Evolutionary conservation across 129 eudicot genomes (phyloP).

Genomic region (Artemisia tridentata): DNA sequence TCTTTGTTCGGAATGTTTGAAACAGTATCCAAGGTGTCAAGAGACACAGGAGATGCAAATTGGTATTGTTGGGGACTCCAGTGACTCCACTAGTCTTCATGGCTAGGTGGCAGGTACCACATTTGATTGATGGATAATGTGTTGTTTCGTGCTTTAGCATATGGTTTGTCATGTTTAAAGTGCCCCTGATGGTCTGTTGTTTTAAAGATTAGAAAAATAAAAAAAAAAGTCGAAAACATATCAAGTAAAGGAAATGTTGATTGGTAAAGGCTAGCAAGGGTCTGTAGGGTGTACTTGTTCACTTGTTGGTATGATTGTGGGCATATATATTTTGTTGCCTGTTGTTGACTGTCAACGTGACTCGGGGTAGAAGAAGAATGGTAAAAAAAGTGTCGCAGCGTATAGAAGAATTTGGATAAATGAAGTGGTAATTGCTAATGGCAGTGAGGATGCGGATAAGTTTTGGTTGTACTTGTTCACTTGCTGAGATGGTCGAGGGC

Average conservation of each 20-base stretch:
- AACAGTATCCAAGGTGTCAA: slow-evolving; percentile 34
- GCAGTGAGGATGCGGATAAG: not conserved
- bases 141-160: not conserved
- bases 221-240: not conserved
- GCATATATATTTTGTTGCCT: too few species aligned
- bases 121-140: not conserved
- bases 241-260: slow-evolving; percentile 6
- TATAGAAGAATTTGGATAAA: too few species aligned
- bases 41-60: slow-evolving; percentile 34
- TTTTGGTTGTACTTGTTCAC: not conserved
- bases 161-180: slow-evolving; percentile 14
- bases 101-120: slow-evolving; percentile 29
- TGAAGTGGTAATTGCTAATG: too few species aligned
- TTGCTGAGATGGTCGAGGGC: too few species aligned
- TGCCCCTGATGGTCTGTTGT: slow-evolving; percentile 7
- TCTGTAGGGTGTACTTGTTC: too few species aligned
- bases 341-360: too few species aligned
- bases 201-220: not conserved
- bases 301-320: too few species aligned
- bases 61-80: slow-evolving; percentile 4
- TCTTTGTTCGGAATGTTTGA: slow-evolving; percentile 60
- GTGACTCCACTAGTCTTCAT: slow-evolving; percentile 12
- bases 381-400: too few species aligned
- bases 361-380: too few species aligned
- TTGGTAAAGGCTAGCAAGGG: not conserved